Evolutionary conservation across 352 stramenopile species (phyloP).

Genomic region (Globisporangium okanoganense): DNA sequence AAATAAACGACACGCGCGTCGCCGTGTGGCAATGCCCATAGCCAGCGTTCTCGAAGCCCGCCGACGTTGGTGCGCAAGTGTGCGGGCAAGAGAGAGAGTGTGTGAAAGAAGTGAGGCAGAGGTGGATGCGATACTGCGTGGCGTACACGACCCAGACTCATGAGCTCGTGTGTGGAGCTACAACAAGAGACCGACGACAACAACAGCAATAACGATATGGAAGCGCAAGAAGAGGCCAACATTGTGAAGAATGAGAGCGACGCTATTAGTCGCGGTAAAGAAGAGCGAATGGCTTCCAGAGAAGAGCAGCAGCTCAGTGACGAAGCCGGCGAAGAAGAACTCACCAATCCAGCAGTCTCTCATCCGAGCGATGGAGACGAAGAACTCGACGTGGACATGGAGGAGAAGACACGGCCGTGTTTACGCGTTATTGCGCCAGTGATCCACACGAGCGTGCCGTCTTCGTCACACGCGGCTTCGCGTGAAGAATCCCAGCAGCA

Average conservation of each 20-base stretch:
- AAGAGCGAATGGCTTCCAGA: too few species aligned
- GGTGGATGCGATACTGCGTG: neutral
- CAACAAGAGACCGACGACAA: neutral
- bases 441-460: constrained; percentile 3
- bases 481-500: neutral
- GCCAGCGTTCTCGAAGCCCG: too few species aligned
- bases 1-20: too few species aligned
- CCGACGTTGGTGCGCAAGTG: too few species aligned
- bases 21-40: too few species aligned
- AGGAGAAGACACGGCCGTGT: neutral
- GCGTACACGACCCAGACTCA: neutral
- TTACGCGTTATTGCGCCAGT: neutral
- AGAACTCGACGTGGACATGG: neutral
- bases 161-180: neutral
- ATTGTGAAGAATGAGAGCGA: neutral
- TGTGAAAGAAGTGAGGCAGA: too few species aligned
- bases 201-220: constrained; percentile 3
- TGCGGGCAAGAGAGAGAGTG: too few species aligned
- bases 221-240: neutral
- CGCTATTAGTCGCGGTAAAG: neutral
- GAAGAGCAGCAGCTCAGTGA: neutral
- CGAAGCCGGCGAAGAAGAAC: neutral
- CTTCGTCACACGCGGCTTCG: neutral
- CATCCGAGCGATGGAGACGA: neutral
- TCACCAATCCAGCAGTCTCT: neutral